Conservation (phyloP, 2,329 filamentous ascomycete species). For the Calonectria fujianensis region DNA sequence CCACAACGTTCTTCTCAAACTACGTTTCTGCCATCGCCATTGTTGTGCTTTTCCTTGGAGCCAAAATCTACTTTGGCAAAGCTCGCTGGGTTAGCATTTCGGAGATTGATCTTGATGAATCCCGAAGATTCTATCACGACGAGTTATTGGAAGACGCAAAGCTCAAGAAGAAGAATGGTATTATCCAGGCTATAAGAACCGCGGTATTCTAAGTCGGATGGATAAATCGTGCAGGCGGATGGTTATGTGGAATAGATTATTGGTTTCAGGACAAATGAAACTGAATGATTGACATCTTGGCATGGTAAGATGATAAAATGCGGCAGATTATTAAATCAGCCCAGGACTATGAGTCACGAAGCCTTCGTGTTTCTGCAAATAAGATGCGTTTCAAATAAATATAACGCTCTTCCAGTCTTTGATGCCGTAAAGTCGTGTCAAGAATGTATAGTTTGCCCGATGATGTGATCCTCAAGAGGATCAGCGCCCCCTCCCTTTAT, state of each 20-base stretch:
- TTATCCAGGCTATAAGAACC: constrained; percentile 24
- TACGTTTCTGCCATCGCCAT: constrained; percentile 67
- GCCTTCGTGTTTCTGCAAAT: too few species aligned
- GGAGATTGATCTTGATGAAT: constrained; percentile 31
- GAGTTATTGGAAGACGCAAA: constrained; percentile 5
- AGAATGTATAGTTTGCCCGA: background rate
- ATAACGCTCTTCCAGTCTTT: background rate
- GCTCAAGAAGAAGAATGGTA: background rate
- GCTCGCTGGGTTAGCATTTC: constrained; percentile 36
- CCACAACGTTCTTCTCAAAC: constrained; percentile 67
- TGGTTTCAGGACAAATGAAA: background rate
- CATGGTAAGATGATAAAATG: background rate
- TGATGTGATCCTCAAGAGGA: background rate
- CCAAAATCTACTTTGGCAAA: constrained; percentile 62
- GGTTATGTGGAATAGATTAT: background rate
- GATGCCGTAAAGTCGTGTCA: background rate
- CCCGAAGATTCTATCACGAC: constrained; percentile 37
- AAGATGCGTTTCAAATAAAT: background rate
- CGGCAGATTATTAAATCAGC: background rate
- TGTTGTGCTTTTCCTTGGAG: constrained; percentile 63
- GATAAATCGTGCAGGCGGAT: background rate
- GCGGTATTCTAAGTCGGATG: constrained; percentile 13
- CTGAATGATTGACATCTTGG: background rate
- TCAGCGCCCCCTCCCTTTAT: background rate
- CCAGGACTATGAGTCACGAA: background rate